These are phyloP conservation scores for Penicillium robsamsonii DNA, from an alignment of 495 filamentous ascomycete genomes.

Conservation along the genomic window DNA sequence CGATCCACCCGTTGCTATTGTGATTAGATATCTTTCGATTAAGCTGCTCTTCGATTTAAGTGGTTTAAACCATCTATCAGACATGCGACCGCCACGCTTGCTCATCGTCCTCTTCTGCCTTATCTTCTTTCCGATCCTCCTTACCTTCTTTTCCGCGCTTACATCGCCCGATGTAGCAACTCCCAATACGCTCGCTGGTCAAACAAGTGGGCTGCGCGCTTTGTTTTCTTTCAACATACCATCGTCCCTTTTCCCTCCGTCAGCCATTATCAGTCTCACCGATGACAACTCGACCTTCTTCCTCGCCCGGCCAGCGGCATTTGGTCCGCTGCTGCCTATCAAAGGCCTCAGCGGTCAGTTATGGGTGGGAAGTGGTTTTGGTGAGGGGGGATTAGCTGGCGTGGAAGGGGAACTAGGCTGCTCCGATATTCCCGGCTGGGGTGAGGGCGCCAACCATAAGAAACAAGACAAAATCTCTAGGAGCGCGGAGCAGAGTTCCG, in stretches of 20 bases:
- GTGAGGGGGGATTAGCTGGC: conserved; percentile 60
- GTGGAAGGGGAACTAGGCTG: conserved; percentile 90
- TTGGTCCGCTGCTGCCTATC: conserved; percentile 75
- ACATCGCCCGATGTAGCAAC: conserved; percentile 41
- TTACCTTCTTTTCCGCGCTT: conserved; percentile 51
- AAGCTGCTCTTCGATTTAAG: conserved; percentile 2
- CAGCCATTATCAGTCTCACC: conserved; percentile 90
- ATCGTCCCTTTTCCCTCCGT: conserved; percentile 84
- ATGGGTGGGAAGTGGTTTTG: conserved; percentile 89
- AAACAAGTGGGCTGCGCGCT: conserved; percentile 47
- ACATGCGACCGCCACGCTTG: conserved; percentile 57
- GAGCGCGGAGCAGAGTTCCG: conserved; percentile 30
- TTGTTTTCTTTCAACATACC: conserved; percentile 65
- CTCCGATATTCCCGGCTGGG: conserved; percentile 95
- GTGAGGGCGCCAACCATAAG: conserved; percentile 47
- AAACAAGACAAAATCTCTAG: conserved; percentile 27
- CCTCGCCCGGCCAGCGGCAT: conserved; percentile 86
- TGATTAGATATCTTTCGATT: neutral
- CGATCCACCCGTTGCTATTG: conserved; percentile 8
- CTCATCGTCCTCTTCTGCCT: conserved; percentile 53
- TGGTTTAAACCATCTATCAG: conserved; percentile 11
- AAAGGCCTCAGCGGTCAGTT: conserved; percentile 79
- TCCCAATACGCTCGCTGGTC: conserved; percentile 41
- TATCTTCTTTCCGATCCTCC: conserved; percentile 52
- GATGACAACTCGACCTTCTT: conserved; percentile 99